These are phyloP conservation scores for Hsuehochloa calcarea DNA, from an alignment of 176 grass and related monocot species.

Conservation along the genomic window DNA sequence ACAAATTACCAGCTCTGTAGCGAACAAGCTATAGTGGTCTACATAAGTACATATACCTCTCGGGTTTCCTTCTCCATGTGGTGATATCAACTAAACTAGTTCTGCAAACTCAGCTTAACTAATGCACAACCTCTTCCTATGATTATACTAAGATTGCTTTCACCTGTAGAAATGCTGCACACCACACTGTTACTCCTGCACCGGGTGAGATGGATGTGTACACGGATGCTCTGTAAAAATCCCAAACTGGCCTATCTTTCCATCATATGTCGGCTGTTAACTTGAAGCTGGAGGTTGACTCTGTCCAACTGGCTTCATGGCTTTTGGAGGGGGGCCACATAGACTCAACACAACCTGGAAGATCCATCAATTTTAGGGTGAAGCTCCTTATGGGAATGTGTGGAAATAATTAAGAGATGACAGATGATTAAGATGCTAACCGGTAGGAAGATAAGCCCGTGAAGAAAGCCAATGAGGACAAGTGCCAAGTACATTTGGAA, in stretches of 20 bases:
- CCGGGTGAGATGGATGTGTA: constrained; percentile 18
- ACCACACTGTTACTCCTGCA: not conserved
- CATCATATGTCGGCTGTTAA: not conserved
- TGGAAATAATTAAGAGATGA: not conserved
- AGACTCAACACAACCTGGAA: constrained; percentile 83
- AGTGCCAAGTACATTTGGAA: constrained; percentile 97
- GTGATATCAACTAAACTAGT: not conserved
- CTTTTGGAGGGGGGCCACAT: constrained; percentile 63
- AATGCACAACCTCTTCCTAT: constrained; percentile 21
- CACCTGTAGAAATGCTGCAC: constrained; percentile 20
- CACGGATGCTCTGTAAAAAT: not conserved
- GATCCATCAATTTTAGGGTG: constrained; percentile 18
- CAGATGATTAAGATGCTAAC: constrained; percentile 41
- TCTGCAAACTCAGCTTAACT: not conserved
- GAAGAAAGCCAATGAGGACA: constrained; percentile 93
- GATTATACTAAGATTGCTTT: not conserved
- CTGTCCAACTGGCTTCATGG: constrained; percentile 14
- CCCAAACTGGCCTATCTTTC: not conserved
- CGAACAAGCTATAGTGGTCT: not conserved
- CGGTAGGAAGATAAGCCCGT: constrained; percentile 92
- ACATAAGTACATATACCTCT: not conserved
- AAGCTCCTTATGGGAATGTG: not conserved
- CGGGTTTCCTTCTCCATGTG: not conserved
- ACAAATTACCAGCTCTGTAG: not conserved
- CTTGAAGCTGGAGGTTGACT: constrained; percentile 35